phyloP scores from a whole-genome alignment of 2,329 filamentous ascomycete genomes.

The Diaporthe sp. region DNA sequence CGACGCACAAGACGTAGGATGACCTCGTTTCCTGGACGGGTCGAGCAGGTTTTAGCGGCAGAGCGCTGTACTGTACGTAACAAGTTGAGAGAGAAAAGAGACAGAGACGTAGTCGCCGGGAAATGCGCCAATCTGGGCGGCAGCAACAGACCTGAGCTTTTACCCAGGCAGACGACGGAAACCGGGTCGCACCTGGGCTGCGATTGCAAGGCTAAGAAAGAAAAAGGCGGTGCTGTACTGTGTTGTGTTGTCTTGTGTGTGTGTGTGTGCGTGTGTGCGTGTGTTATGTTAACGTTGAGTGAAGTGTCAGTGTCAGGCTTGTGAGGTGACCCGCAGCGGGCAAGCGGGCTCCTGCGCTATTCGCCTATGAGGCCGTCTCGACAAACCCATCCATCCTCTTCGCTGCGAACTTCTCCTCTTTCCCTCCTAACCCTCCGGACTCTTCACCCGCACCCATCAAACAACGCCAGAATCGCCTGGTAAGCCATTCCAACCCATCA shows the following conservation, averaged over 20 bases:
- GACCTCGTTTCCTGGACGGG: conserved; percentile 12
- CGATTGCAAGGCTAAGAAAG: neutral
- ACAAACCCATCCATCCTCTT: conserved; percentile 46
- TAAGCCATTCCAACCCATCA: conserved; percentile 45
- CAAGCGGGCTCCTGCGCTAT: conserved; percentile 45
- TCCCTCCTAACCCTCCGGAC: conserved; percentile 49
- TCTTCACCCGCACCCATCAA: conserved; percentile 49
- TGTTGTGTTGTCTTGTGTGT: conserved; percentile 1
- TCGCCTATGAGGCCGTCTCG: conserved; percentile 42
- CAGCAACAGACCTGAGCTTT: conserved; percentile 5
- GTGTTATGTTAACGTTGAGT: conserved; percentile 33
- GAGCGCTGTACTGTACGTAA: conserved; percentile 1
- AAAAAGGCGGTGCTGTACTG: conserved; percentile 8
- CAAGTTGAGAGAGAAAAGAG: conserved; percentile 10
- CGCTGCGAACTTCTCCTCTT: conserved; percentile 51
- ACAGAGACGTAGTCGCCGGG: conserved; percentile 14
- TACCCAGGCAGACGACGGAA: neutral
- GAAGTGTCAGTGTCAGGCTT: conserved; percentile 39
- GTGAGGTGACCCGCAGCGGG: conserved; percentile 41
- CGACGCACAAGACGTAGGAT: conserved; percentile 24
- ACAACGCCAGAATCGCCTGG: conserved; percentile 45
- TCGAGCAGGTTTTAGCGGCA: conserved; percentile 15
- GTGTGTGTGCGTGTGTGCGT: conserved; percentile 21
- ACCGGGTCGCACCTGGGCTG: conserved; percentile 9
- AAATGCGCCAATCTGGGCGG: conserved; percentile 29